These are phyloP conservation scores for Coemansia pectinata DNA, from an alignment of 192 early-diverging fungal species.

Conservation along the genomic window DNA sequence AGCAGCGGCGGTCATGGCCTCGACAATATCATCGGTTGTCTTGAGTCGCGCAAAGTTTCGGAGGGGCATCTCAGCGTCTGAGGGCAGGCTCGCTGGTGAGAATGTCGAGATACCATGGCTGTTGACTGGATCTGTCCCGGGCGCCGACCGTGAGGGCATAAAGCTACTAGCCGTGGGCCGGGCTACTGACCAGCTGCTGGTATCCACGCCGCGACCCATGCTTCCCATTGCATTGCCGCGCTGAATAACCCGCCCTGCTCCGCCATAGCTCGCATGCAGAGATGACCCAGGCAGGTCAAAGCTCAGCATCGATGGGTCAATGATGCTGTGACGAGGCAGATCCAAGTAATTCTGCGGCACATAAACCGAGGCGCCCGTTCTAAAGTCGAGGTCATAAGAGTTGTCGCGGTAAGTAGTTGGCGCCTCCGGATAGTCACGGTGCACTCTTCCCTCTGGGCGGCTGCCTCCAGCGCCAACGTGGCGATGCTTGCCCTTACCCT, in stretches of 20 bases:
- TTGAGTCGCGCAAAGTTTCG: slow-evolving; percentile 27
- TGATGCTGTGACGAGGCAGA: slow-evolving; percentile 53
- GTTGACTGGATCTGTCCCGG: background rate
- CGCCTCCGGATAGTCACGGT: slow-evolving; percentile 17
- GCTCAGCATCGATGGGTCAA: slow-evolving; percentile 53
- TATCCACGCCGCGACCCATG: background rate
- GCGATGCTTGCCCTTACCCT: background rate
- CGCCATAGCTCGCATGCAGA: slow-evolving; percentile 18
- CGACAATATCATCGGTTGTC: slow-evolving; percentile 42
- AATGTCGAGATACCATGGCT: slow-evolving; percentile 21
- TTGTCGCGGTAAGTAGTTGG: slow-evolving; percentile 13
- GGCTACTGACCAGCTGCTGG: slow-evolving; percentile 42
- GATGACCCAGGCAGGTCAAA: slow-evolving; percentile 34
- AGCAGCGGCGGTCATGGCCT: slow-evolving; percentile 47
- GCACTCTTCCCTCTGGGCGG: slow-evolving; percentile 8
- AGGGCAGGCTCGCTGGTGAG: slow-evolving; percentile 7
- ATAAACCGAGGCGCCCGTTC: slow-evolving; percentile 14
- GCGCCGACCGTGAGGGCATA: slow-evolving; percentile 12
- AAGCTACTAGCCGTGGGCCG: slow-evolving; percentile 26
- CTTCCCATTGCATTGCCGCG: background rate
- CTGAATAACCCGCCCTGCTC: background rate
- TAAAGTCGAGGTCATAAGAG: slow-evolving; percentile 22
- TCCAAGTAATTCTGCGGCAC: slow-evolving; percentile 41
- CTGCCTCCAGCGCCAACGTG: background rate
- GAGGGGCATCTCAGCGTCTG: background rate